Evolutionary conservation across 768 basidiomycete species (phyloP).

Genomic region (Russula compacta): DNA sequence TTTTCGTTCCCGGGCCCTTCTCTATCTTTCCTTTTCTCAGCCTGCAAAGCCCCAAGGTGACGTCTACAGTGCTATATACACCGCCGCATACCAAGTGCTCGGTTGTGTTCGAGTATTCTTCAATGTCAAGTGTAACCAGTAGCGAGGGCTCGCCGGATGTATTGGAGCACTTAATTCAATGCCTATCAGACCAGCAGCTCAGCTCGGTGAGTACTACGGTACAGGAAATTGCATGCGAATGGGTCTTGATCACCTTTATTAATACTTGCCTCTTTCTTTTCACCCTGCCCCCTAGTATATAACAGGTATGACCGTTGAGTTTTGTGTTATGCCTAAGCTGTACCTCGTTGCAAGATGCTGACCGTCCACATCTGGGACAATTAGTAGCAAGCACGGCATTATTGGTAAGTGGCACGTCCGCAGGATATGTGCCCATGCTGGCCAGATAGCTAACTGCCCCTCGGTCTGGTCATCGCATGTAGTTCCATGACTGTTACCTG

Average conservation of each 20-base stretch:
- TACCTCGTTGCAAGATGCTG: background rate
- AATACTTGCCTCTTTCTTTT: background rate
- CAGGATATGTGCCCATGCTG: background rate
- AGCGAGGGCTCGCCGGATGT: background rate
- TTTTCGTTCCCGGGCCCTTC: too few species aligned
- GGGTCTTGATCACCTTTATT: background rate
- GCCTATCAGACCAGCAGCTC: background rate
- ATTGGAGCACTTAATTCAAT: background rate
- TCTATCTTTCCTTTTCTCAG: too few species aligned
- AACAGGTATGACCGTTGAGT: background rate
- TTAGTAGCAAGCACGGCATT: slow-evolving; percentile 4
- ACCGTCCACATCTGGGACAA: background rate
- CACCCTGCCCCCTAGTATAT: background rate
- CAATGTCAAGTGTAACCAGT: background rate
- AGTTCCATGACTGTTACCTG: slow-evolving; percentile 16
- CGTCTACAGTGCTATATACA: background rate
- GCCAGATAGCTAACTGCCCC: background rate
- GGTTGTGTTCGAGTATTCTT: too few species aligned
- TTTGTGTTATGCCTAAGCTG: background rate
- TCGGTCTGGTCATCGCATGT: background rate
- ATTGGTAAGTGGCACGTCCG: background rate
- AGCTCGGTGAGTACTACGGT: background rate
- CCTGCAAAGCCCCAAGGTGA: too few species aligned
- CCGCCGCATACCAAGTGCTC: background rate
- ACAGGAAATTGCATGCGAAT: background rate